Conservation (phyloP, 768 basidiomycete species). For the Pseudohyphozyma bogoriensis region DNA sequence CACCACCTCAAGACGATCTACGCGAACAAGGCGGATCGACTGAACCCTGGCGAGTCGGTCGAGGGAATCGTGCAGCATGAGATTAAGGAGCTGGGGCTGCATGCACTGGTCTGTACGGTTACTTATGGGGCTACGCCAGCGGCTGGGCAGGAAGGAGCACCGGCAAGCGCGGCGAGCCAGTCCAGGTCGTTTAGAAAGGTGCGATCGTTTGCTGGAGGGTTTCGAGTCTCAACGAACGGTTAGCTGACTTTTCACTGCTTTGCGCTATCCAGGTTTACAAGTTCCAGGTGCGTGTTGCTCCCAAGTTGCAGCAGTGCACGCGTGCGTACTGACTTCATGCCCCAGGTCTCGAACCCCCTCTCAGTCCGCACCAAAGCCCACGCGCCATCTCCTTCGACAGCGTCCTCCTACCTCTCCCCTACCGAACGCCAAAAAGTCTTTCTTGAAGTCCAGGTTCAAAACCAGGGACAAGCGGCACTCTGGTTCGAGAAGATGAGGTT, state of each 20-base stretch:
- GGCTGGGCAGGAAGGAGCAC: constrained; percentile 13
- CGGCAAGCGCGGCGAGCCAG: constrained; percentile 48
- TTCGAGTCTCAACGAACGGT: too few species aligned
- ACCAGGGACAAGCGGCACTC: constrained; percentile 64
- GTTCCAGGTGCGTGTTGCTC: neutral
- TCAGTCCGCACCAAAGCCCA: constrained; percentile 94
- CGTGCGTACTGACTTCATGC: neutral
- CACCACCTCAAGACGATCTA: neutral
- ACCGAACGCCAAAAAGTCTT: constrained; percentile 69
- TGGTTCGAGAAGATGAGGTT: constrained; percentile 73
- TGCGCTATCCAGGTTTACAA: constrained; percentile 5
- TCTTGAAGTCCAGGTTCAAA: constrained; percentile 87
- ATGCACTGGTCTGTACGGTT: constrained; percentile 76
- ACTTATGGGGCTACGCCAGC: constrained; percentile 58
- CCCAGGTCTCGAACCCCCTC: constrained; percentile 80
- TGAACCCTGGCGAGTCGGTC: constrained; percentile 49
- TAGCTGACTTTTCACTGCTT: neutral
- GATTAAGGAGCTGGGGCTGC: constrained; percentile 86
- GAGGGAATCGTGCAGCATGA: constrained; percentile 69
- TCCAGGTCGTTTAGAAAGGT: constrained; percentile 53
- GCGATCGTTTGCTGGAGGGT: too few species aligned
- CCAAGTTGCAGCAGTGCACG: neutral
- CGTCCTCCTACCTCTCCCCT: constrained; percentile 53
- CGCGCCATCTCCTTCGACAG: constrained; percentile 42
- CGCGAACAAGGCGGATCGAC: constrained; percentile 33